Evolutionary conservation across 2,329 filamentous ascomycete species (phyloP), one percentile per base, ranked within the genome.

Genomic region (Coniochaeta sp.): DNA sequence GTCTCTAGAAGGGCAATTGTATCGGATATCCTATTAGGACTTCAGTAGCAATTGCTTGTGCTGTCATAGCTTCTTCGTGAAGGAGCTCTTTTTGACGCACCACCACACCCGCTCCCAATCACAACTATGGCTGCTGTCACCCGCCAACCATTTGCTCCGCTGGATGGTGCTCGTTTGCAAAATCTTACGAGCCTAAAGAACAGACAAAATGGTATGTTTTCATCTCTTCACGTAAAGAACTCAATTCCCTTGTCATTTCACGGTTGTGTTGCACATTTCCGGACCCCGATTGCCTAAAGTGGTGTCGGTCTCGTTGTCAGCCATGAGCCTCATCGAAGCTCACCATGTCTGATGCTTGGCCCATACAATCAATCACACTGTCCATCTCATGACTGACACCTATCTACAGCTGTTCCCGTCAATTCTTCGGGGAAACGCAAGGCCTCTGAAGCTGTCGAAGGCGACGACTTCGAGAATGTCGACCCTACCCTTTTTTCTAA

Each of bases 111-210:
- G 17, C 54, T 24, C 14, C 38, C 47, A n/a, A 28, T 12, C 22
- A 52, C 26, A 70, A 70, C 69, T 68, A 86, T 86, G 82, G 80
- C 83, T 71, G 73, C 81, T 66, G 67, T 81, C 63, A 76, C 79
- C 63, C 85, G 89, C 69, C 88, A 91, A 75, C 89, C 89, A 6
- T 92, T 93, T 73, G 89, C 86, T 70, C 87, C 87, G 57, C 79
- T 93, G 59, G 85, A 90, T 70, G 81, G 80, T 67, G 77, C 86
- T 60, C 85, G 90, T 66, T 79, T 93, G 28, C 88, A 91, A 73
- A 85, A 79, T 64, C 78, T 93, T 67, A 87, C 86, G 28, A 91
- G 86, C 74, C 76, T 88, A 58, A 93, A 92, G 79, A 93, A 93
- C 73, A 81, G 87, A 73, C 89, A 93, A 71, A 88, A 88, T 79